Conservation (phyloP, 352 stramenopile genomes). For the Blastocystis sp. region DNA sequence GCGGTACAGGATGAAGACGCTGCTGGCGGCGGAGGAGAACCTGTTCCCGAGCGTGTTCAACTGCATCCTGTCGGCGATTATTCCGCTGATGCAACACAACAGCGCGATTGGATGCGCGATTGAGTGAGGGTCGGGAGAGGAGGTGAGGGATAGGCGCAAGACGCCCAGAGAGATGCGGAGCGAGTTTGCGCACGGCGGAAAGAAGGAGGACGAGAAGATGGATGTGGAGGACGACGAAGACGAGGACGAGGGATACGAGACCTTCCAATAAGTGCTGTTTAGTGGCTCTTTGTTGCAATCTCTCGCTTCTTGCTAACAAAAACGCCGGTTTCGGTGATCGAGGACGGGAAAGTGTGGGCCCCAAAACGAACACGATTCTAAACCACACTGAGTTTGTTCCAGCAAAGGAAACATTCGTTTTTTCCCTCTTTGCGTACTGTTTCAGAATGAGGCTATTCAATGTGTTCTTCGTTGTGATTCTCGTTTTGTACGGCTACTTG, state of each 20-base stretch:
- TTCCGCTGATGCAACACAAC: constrained; percentile 69
- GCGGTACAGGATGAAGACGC: constrained; percentile 92
- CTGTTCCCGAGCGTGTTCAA: constrained; percentile 83
- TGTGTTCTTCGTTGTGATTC: too few species aligned
- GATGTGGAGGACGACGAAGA: constrained; percentile 18
- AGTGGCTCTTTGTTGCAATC: background rate
- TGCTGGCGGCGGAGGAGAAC: constrained; percentile 88
- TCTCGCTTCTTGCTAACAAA: too few species aligned
- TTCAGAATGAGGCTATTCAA: too few species aligned
- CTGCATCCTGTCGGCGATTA: constrained; percentile 71
- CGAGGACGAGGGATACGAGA: background rate
- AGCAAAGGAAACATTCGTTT: too few species aligned
- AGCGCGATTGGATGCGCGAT: constrained; percentile 57
- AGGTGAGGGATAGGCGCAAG: constrained; percentile 15
- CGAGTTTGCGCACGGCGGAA: background rate
- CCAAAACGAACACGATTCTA: too few species aligned
- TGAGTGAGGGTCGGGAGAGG: background rate
- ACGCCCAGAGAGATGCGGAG: constrained; percentile 60
- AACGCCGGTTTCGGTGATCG: too few species aligned
- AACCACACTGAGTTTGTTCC: too few species aligned
- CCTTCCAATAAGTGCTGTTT: background rate
- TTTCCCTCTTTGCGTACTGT: too few species aligned
- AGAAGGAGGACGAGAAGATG: constrained; percentile 46
- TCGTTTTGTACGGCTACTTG: too few species aligned
- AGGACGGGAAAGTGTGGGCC: too few species aligned